These are phyloP conservation scores for Fusarium decemcellulare DNA, from an alignment of 2,329 filamentous ascomycete species.

Conservation along the genomic window DNA sequence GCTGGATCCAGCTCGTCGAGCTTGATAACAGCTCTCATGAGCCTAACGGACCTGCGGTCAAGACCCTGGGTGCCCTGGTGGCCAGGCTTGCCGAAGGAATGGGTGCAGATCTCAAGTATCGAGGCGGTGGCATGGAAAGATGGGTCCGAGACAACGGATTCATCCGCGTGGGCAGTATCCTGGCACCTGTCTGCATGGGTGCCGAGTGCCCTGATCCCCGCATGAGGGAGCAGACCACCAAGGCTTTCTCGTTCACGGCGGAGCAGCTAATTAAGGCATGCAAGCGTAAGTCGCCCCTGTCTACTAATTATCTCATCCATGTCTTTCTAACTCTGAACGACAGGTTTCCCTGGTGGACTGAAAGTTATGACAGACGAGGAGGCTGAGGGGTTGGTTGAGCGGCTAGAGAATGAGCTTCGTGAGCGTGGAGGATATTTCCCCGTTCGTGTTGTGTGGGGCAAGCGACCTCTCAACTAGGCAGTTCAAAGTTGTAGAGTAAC, in stretches of 20 bases:
- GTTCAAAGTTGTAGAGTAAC: too few relatives aligned
- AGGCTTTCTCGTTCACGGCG: constrained; percentile 8
- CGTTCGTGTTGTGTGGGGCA: neutral
- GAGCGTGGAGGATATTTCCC: neutral
- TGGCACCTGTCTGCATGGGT: constrained; percentile 11
- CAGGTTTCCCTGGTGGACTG: neutral
- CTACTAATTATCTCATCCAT: neutral
- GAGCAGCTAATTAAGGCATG: constrained; percentile 6
- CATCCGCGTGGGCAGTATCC: constrained; percentile 3
- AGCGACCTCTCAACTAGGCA: neutral
- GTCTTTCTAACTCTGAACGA: neutral
- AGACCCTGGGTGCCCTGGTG: neutral
- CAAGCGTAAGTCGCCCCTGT: neutral
- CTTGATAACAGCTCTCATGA: constrained; percentile 12
- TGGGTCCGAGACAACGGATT: constrained; percentile 5
- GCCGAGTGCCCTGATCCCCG: constrained; percentile 9
- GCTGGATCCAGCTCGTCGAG: constrained; percentile 32
- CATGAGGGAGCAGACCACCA: constrained; percentile 6
- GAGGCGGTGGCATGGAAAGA: constrained; percentile 8
- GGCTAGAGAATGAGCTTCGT: constrained; percentile 1
- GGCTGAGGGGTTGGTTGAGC: neutral
- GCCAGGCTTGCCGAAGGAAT: neutral
- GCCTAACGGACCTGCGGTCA: constrained; percentile 9
- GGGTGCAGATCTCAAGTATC: constrained; percentile 9
- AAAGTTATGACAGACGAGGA: neutral